Percentiles rank a stretch among this genome's conserved stretches.
Evolutionary conservation across 495 filamentous ascomycete species (phyloP).

Genomic region (Daldinia childiae): DNA sequence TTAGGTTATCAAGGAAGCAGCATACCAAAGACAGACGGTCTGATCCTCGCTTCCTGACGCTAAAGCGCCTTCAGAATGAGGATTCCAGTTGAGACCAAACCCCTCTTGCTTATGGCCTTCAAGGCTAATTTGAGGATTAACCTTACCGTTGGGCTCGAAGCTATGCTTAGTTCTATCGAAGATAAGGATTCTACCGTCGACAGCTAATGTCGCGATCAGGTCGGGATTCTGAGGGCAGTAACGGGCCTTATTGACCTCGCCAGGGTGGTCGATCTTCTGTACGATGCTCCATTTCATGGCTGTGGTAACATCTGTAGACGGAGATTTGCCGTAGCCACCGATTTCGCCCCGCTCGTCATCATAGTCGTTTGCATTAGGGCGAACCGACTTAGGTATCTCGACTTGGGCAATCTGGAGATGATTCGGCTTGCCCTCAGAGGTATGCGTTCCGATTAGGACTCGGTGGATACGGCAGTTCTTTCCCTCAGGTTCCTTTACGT

Average conservation of each 20-base stretch:
- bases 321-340: slow-evolving; percentile 86
- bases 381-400: slow-evolving; percentile 82
- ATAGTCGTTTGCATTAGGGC: slow-evolving; percentile 79
- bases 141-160: slow-evolving; percentile 71
- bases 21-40: slow-evolving; percentile 90
- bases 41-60: slow-evolving; percentile 90
- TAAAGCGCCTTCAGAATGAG: slow-evolving; percentile 81
- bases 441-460: slow-evolving; percentile 93
- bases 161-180: slow-evolving; percentile 97
- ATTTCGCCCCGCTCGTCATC: slow-evolving; percentile 93
- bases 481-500: slow-evolving; percentile 84
- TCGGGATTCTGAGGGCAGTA: slow-evolving; percentile 98
- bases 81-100: slow-evolving; percentile 95
- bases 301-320: slow-evolving; percentile 55
- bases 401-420: slow-evolving; percentile 95
- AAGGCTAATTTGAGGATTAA: slow-evolving; percentile 84
- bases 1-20: background rate
- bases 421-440: slow-evolving; percentile 84
- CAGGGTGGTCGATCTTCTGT: slow-evolving; percentile 95
- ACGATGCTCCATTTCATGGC: slow-evolving; percentile 86
- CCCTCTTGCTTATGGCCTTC: slow-evolving; percentile 89
- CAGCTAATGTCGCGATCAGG: slow-evolving; percentile 92
- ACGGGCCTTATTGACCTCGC: slow-evolving; percentile 97
- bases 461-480: slow-evolving; percentile 91
- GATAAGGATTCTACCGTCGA: slow-evolving; percentile 86